Conservation (phyloP, 257 asterid genomes). For the Paraleonurus japonicus region DNA sequence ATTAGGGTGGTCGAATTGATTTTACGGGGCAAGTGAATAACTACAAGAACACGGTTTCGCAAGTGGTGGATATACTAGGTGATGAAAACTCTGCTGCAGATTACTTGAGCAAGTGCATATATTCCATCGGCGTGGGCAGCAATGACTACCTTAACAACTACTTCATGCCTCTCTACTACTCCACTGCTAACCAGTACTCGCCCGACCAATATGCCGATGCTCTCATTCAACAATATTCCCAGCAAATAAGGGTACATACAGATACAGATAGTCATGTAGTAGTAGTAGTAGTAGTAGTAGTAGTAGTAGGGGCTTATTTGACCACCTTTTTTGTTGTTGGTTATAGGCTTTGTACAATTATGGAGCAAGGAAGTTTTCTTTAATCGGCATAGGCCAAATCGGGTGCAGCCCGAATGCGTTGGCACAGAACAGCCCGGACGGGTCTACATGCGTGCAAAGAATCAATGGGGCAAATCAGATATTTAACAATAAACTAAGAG, state of each 20-base stretch:
- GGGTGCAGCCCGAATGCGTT: constrained; percentile 95
- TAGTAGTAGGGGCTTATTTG: too few relatives aligned
- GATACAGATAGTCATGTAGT: too few relatives aligned
- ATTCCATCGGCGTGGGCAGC: constrained; percentile 54
- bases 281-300: too few relatives aligned
- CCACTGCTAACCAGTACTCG: constrained; percentile 34
- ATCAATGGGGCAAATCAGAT: constrained; percentile 68
- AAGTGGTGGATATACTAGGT: constrained; percentile 52
- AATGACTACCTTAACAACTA: constrained; percentile 66
- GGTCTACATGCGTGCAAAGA: constrained; percentile 62
- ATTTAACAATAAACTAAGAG: constrained; percentile 59
- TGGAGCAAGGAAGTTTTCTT: constrained; percentile 76
- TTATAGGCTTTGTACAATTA: constrained; percentile 50
- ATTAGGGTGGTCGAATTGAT: constrained; percentile 64
- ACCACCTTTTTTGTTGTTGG: not conserved
- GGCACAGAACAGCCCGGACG: constrained; percentile 93
- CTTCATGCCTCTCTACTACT: constrained; percentile 49
- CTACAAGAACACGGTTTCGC: constrained; percentile 70
- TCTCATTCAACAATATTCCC: constrained; percentile 49
- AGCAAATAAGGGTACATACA: constrained; percentile 41
- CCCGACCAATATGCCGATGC: constrained; percentile 50
- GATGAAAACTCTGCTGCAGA: constrained; percentile 45
- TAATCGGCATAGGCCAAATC: constrained; percentile 78
- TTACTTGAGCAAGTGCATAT: constrained; percentile 49
- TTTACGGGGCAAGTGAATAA: constrained; percentile 64